Base-by-base conservation (phyloP, 2,329 filamentous ascomycete genomes). In the Exophiala aquamarina region DNA sequence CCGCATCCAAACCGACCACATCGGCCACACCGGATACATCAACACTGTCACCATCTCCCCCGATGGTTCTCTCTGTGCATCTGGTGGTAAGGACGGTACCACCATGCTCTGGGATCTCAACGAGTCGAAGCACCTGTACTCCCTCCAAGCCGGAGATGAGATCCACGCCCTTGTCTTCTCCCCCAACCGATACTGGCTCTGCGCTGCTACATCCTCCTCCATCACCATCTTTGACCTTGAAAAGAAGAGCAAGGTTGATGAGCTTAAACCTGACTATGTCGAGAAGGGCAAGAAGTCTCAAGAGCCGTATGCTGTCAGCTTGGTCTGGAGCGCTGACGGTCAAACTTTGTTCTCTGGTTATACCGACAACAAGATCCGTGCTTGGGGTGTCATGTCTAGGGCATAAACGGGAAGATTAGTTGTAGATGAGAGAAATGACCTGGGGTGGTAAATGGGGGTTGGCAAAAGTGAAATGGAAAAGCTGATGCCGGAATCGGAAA, bases 61-160 rank as follows among this genome's bases (percentile, higher is more conserved):
- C 69, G 93, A 97, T 75, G 93, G 93, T 69, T 97, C 93, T 55
- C 91, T 98, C 69, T 97, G 93, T 81, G 93, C 93, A 59, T 97
- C 93, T 61, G 93, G 93, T 76, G 93, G 93, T 73, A 97, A 98
- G 86, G 93, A 98, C 77, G 93, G 93, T 75, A 97, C 92, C 74
- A 97, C 93, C 74, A 98, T 97, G 93, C 89, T 98, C 66, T 98
- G 93, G 93, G 93, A 97, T 75, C 85, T 98, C 67, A 98, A 98
- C 84, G 93, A 98, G 87, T 96, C 91, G 74, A 98, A 98, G 89
- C 93, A 98, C 83, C 87, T 98, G 69, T 98, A 98, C 88, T 97
- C 92, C 60, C 89, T 98, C 71, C 93, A 91, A 78, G 93, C 93
- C 73, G 93, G 92, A 76, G 92, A 98, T 76, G 93, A 97, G 86